These are phyloP conservation scores for Cordyceps cateniannulata DNA, from an alignment of 2,329 filamentous ascomycete species.

Conservation along the genomic window DNA sequence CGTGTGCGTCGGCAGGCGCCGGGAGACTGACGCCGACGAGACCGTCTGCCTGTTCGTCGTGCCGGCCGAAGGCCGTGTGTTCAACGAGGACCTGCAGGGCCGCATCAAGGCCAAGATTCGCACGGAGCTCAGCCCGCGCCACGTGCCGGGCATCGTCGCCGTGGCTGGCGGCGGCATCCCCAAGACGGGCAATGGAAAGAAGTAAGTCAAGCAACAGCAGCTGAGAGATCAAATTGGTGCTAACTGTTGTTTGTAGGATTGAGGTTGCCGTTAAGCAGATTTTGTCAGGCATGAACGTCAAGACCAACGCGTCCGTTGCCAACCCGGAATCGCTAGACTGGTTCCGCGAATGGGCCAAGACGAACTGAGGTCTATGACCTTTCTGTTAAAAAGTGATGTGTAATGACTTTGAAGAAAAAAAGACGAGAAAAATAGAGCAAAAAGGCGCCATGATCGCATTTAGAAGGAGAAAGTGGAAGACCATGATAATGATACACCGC, in stretches of 20 bases:
- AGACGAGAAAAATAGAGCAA: not conserved
- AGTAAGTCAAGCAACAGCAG: slow-evolving; percentile 46
- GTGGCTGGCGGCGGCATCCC: slow-evolving; percentile 77
- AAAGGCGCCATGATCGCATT: not conserved
- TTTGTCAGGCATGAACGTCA: slow-evolving; percentile 76
- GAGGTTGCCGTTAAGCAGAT: slow-evolving; percentile 97
- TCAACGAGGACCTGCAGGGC: slow-evolving; percentile 53
- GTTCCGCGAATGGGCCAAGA: slow-evolving; percentile 71
- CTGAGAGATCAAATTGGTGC: not conserved
- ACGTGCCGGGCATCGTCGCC: slow-evolving; percentile 80
- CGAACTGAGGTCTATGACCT: slow-evolving; percentile 29
- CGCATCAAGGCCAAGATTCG: slow-evolving; percentile 64
- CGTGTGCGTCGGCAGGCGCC: slow-evolving; percentile 75
- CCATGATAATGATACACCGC: not conserved
- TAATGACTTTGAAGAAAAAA: not conserved
- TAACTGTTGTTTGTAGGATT: slow-evolving; percentile 47
- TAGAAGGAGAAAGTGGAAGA: not conserved
- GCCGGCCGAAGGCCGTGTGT: slow-evolving; percentile 52
- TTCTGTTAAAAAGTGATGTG: not conserved
- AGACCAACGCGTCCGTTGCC: slow-evolving; percentile 87
- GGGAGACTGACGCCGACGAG: slow-evolving; percentile 68
- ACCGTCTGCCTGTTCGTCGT: slow-evolving; percentile 85
- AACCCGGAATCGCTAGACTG: slow-evolving; percentile 84
- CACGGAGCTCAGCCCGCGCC: slow-evolving; percentile 75
- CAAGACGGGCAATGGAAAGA: slow-evolving; percentile 91